These are phyloP conservation scores for Macroventuria anomochaeta DNA, from an alignment of 2,329 filamentous ascomycete species.

Conservation along the genomic window DNA sequence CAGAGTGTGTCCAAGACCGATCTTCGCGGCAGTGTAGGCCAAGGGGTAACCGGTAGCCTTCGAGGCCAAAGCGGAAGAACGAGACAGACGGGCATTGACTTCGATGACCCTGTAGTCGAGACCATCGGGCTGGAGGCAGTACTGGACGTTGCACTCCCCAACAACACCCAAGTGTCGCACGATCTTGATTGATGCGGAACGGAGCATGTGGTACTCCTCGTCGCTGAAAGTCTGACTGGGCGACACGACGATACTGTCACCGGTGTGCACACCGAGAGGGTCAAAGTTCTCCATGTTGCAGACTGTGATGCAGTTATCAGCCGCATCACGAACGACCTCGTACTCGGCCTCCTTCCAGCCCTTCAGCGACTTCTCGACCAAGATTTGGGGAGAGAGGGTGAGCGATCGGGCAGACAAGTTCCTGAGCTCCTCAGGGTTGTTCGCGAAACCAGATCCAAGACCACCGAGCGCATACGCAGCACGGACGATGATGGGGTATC, in stretches of 20 bases:
- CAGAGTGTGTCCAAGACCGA: conserved; percentile 92
- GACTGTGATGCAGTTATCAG: conserved; percentile 98
- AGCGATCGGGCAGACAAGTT: conserved; percentile 92
- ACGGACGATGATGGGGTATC: conserved; percentile 97
- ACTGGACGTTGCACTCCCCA: conserved; percentile 98
- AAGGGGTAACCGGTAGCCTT: conserved; percentile 98
- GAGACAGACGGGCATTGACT: conserved; percentile 97
- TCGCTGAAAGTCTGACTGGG: conserved; percentile 96
- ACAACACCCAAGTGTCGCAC: conserved; percentile 96
- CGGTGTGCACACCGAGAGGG: conserved; percentile 94
- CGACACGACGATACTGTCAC: conserved; percentile 97
- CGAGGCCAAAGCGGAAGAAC: conserved; percentile 94
- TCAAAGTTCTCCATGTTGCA: conserved; percentile 99
- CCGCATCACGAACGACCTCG: conserved; percentile 94
- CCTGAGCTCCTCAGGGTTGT: conserved; percentile 90
- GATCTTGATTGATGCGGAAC: conserved; percentile 96
- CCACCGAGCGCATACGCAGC: conserved; percentile 96
- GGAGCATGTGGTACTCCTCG: conserved; percentile 99
- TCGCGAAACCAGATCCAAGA: conserved; percentile 93
- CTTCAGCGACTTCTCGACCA: conserved; percentile 98
- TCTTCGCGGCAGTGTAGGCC: conserved; percentile 97
- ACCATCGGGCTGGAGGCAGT: conserved; percentile 93
- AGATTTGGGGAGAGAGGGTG: conserved; percentile 91
- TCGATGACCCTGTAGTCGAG: conserved; percentile 99
- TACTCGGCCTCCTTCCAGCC: conserved; percentile 99